phyloP scores from a whole-genome alignment of 306 rosid genomes.

The Prunus mira region DNA sequence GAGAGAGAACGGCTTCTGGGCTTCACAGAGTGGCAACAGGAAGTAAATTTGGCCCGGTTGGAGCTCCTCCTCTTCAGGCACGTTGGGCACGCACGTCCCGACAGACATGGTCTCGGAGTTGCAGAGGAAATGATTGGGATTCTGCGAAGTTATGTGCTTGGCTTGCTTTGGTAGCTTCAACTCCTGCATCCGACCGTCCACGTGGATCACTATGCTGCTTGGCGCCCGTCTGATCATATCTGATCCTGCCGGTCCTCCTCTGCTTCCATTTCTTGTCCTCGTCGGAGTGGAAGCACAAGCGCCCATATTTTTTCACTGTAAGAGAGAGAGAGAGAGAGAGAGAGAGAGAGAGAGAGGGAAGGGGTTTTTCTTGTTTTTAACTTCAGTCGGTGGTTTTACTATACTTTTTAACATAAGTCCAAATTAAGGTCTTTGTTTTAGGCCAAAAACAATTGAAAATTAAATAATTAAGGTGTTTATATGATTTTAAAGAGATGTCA shows the following conservation, averaged over 20 bases:
- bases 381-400: background rate
- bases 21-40: constrained; percentile 45
- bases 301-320: constrained; percentile 43
- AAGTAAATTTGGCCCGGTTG: constrained; percentile 69
- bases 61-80: constrained; percentile 53
- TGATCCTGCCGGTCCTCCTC: background rate
- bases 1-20: constrained; percentile 44
- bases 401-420: background rate
- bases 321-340: background rate
- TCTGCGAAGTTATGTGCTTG: constrained; percentile 32
- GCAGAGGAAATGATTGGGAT: constrained; percentile 49
- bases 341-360: background rate
- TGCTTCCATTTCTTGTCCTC: background rate
- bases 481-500: too few species aligned
- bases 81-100: constrained; percentile 49
- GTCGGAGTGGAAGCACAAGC: constrained; percentile 41
- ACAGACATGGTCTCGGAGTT: constrained; percentile 58
- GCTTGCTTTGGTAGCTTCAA: constrained; percentile 44
- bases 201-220: constrained; percentile 43
- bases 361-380: background rate
- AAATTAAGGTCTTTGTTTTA: background rate
- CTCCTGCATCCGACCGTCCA: constrained; percentile 40
- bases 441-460: too few species aligned
- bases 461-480: too few species aligned
- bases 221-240: constrained; percentile 44